Conservation (phyloP, 2,329 filamentous ascomycete species). For the Nothophaeocryptopus gaeumannii region DNA sequence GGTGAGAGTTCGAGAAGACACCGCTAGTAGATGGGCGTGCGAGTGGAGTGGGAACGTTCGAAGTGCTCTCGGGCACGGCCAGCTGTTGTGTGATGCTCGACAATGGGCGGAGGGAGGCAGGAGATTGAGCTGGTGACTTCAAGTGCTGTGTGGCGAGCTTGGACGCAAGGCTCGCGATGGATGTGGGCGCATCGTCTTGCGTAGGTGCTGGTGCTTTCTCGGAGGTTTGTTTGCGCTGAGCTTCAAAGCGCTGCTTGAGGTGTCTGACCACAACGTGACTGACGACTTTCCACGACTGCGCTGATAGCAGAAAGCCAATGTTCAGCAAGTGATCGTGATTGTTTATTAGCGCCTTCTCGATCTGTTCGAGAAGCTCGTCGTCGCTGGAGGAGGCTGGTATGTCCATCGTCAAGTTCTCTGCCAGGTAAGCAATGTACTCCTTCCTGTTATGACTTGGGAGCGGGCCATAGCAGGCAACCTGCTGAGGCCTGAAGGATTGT, state of each 20-base stretch:
- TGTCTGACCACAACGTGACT: slow-evolving; percentile 52
- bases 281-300: slow-evolving; percentile 60
- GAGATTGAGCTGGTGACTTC: slow-evolving; percentile 21
- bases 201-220: slow-evolving; percentile 6
- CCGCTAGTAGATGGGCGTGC: slow-evolving; percentile 39
- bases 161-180: slow-evolving; percentile 20
- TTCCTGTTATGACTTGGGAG: slow-evolving; percentile 23
- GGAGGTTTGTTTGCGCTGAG: slow-evolving; percentile 12
- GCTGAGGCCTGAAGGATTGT: slow-evolving; percentile 28
- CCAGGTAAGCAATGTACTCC: slow-evolving; percentile 16
- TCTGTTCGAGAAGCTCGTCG: slow-evolving; percentile 14
- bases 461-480: slow-evolving; percentile 27
- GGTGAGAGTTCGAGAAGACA: slow-evolving; percentile 6
- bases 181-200: slow-evolving; percentile 3
- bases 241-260: slow-evolving; percentile 37
- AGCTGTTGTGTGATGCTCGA: slow-evolving; percentile 26
- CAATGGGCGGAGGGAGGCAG: slow-evolving; percentile 20
- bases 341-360: slow-evolving; percentile 18
- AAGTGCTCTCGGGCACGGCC: slow-evolving; percentile 43
- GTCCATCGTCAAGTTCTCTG: slow-evolving; percentile 13
- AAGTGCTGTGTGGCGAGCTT: slow-evolving; percentile 18
- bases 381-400: slow-evolving; percentile 8
- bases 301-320: slow-evolving; percentile 47
- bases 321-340: slow-evolving; percentile 14
- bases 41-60: slow-evolving; percentile 54